Percentiles rank a stretch among this genome's conserved stretches.
These are phyloP conservation scores for Aspergillus sparsus DNA, from an alignment of 495 filamentous ascomycete species.

Conservation along the genomic window DNA sequence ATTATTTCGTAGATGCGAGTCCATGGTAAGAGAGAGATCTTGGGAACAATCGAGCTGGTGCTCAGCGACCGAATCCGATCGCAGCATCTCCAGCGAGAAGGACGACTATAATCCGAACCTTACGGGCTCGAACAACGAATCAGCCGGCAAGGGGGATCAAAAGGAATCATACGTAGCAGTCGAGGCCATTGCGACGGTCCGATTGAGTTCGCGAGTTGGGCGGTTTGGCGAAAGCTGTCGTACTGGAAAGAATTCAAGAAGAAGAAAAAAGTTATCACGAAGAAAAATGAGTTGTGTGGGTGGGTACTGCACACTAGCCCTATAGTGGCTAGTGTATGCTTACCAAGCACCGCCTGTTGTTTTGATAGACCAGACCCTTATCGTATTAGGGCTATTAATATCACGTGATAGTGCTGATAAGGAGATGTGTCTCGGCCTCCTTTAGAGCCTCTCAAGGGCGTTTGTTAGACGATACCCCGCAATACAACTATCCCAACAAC, in stretches of 20 bases:
- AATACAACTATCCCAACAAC: conserved; percentile 1
- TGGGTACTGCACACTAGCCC: conserved; percentile 25
- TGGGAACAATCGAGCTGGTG: conserved; percentile 82
- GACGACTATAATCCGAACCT: conserved; percentile 67
- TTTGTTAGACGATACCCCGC: conserved; percentile 8
- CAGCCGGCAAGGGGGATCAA: conserved; percentile 41
- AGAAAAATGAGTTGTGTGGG: conserved; percentile 43
- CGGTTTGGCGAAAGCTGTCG: conserved; percentile 45
- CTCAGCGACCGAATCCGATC: conserved; percentile 46
- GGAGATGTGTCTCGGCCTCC: not conserved
- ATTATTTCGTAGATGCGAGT: conserved; percentile 35
- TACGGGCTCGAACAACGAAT: conserved; percentile 51
- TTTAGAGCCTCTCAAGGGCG: too few relatives aligned
- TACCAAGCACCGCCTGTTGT: conserved; percentile 12
- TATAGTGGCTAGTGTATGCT: conserved; percentile 16
- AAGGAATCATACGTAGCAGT: conserved; percentile 64
- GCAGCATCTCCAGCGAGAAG: conserved; percentile 71
- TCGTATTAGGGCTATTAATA: conserved; percentile 30
- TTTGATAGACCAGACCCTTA: conserved; percentile 28
- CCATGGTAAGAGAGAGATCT: conserved; percentile 46
- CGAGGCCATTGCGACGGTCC: conserved; percentile 52
- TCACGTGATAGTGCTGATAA: conserved; percentile 19
- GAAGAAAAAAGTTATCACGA: conserved; percentile 28
- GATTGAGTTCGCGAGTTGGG: conserved; percentile 42
- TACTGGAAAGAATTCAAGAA: conserved; percentile 34